phyloP scores from a whole-genome alignment of 2,329 filamentous ascomycete species.

The Fusarium irregulare region DNA sequence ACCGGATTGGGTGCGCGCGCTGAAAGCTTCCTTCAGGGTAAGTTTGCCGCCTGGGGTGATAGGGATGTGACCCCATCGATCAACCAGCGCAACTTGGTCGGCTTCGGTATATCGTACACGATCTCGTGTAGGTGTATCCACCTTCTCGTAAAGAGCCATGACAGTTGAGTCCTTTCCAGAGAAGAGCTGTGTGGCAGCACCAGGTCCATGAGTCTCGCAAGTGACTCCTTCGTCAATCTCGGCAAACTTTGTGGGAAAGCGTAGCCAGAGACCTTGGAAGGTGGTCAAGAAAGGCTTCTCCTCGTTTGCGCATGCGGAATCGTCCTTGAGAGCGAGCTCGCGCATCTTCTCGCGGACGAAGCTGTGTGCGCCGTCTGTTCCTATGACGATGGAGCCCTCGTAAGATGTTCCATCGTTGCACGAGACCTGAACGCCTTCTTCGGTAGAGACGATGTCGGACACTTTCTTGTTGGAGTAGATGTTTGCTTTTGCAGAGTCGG shows the following conservation, averaged over 20 bases:
- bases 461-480: conserved; percentile 31
- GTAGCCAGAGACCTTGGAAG: conserved; percentile 52
- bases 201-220: conserved; percentile 47
- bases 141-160: conserved; percentile 34
- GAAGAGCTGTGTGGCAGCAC: conserved; percentile 35
- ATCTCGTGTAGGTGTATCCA: conserved; percentile 29
- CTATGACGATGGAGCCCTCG: conserved; percentile 37
- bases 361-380: conserved; percentile 39
- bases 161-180: conserved; percentile 28
- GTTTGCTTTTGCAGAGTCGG: conserved; percentile 43
- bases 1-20: conserved; percentile 40
- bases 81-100: conserved; percentile 29
- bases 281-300: conserved; percentile 48
- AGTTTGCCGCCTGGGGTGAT: conserved; percentile 33
- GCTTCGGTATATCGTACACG: conserved; percentile 28
- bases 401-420: conserved; percentile 36
- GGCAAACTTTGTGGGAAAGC: conserved; percentile 39
- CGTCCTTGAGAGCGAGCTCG: conserved; percentile 41
- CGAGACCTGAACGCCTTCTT: conserved; percentile 23
- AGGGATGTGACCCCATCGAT: conserved; percentile 36
- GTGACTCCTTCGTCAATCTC: conserved; percentile 40
- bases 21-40: conserved; percentile 49
- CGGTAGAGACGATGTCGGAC: conserved; percentile 18
- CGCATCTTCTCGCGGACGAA: conserved; percentile 39
- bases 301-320: conserved; percentile 31